A percentile compares a stretch with the other conserved stretches of the same genome.
These are phyloP conservation scores for Fusarium tricinctum DNA, from an alignment of 2,329 filamentous ascomycete species.

Conservation along the genomic window DNA sequence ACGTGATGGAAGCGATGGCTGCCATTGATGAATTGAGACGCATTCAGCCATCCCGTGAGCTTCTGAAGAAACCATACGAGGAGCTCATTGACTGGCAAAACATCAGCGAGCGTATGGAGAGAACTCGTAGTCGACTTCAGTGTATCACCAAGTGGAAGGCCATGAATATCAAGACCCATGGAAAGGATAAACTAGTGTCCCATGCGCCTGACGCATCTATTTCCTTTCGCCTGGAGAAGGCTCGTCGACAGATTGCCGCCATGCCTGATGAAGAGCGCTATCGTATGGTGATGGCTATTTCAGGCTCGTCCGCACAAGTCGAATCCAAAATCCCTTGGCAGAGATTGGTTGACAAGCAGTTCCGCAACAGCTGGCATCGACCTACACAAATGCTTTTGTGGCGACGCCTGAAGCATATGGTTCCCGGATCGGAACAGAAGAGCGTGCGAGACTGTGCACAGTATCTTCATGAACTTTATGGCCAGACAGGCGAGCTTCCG, in stretches of 20 bases:
- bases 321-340: constrained; percentile 67
- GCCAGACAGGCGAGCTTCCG: constrained; percentile 53
- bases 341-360: constrained; percentile 58
- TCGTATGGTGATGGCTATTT: constrained; percentile 60
- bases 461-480: constrained; percentile 54
- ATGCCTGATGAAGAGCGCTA: constrained; percentile 63
- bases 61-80: constrained; percentile 61
- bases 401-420: constrained; percentile 55
- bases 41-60: constrained; percentile 51
- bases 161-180: constrained; percentile 55
- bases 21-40: constrained; percentile 59
- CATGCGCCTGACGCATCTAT: constrained; percentile 52
- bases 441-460: constrained; percentile 55
- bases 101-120: constrained; percentile 73
- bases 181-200: constrained; percentile 54
- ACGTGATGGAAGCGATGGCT: constrained; percentile 67
- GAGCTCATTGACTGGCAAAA: constrained; percentile 74
- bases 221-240: constrained; percentile 61
- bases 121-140: constrained; percentile 74
- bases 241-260: constrained; percentile 57
- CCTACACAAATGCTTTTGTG: constrained; percentile 57
- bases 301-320: constrained; percentile 55
- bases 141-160: constrained; percentile 77
- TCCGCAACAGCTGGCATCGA: constrained; percentile 57
- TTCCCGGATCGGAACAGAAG: constrained; percentile 52